Evolutionary conservation across 192 early-diverging fungal species (phyloP), one percentile per base, ranked within the genome.

Genomic region (Allomyces macrogynus): DNA sequence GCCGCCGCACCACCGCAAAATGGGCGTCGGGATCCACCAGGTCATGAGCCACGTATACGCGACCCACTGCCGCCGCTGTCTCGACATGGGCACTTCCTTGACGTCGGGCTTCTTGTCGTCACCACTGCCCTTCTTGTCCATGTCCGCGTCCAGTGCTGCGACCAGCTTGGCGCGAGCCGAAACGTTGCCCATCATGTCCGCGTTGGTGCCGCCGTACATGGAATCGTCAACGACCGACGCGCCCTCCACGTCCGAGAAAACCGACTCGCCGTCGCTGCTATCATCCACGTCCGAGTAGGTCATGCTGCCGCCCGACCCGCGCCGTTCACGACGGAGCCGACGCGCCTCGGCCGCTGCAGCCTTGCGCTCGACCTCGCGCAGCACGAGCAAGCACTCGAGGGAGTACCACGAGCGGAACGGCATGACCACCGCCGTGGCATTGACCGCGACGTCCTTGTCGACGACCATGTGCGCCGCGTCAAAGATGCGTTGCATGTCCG

Each of bases 21-120:
- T 74, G 40, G 67, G 79, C 18, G 80, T 79, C 9, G 84, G 85
- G 57, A 89, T 84, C 84, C 87, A 89, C 84, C 87, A 93, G 3
- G 91, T 93, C 67, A 88, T 74, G 49, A 57, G 49, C 49, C 49
- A 57, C 12, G 49, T 57, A 10, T 57, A 57, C 20, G 49, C 49
- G 49, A 57, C 49, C 49, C 49, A 57, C 49, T 57, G 12, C 16
- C 49, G 49, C 16, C 49, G 49, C 49, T 57, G 49, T 3, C 32
- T 40, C 32, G 32, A 40, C 32, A 40, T 40, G 32, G 32, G 32
- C 32, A 40, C 32, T 8, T 40, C 32, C 32, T 40, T 40, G 32
- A 40, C 32, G 32, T 40, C 32, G 7, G 32, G 32, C 32, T 40
- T 40, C 32, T 40, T 40, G 32, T 40, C 32, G 32, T 40, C 32